Evolutionary conservation across 257 asterid species (phyloP).

Genomic region (Solanum sejunctum): DNA sequence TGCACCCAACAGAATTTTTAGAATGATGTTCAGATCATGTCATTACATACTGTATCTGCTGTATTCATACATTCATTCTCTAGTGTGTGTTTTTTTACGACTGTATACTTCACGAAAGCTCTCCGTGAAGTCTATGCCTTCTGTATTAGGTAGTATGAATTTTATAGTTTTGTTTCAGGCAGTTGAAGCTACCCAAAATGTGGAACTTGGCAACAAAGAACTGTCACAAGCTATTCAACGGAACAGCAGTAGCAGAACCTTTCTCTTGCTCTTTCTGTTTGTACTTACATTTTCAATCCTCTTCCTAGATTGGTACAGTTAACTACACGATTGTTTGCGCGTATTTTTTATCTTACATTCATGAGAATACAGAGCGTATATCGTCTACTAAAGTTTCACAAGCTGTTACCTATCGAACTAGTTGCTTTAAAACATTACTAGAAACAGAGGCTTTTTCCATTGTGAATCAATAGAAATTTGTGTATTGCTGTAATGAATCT

Average conservation of each 20-base stretch:
- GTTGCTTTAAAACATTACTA: no score
- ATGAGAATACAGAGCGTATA: background rate
- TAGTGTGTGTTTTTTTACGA: background rate
- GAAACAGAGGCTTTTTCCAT: no score
- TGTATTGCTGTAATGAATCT: no score
- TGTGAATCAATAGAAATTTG: no score
- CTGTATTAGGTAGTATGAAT: background rate
- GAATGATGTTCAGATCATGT: background rate
- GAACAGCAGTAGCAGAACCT: constrained; percentile 86
- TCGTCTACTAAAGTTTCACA: background rate
- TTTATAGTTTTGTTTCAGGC: constrained; percentile 34
- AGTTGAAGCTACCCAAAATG: constrained; percentile 78
- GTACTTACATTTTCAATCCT: constrained; percentile 73
- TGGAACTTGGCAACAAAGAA: constrained; percentile 87
- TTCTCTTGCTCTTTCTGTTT: constrained; percentile 68
- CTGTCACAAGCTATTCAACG: constrained; percentile 69
- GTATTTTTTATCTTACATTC: constrained; percentile 37
- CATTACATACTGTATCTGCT: background rate
- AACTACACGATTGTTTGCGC: constrained; percentile 63
- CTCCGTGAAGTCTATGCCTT: background rate
- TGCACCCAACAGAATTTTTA: background rate
- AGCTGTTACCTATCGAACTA: no score
- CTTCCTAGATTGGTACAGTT: constrained; percentile 85
- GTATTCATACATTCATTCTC: background rate
- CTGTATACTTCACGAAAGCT: background rate